These are phyloP conservation scores for Syzygium oleosum DNA, from an alignment of 345 rosid species.

Conservation along the genomic window DNA sequence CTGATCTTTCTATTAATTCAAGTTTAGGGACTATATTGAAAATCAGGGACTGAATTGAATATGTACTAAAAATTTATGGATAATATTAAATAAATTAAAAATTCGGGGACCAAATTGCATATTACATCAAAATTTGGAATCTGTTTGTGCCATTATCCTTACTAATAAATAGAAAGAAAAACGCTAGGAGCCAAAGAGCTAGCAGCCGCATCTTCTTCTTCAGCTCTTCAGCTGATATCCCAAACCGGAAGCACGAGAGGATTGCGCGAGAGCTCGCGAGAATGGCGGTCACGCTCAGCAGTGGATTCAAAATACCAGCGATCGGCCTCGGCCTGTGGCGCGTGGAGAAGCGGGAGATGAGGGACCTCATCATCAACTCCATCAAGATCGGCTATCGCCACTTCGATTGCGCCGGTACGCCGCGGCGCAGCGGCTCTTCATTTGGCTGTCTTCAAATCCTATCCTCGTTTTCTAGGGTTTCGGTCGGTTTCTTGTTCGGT, in stretches of 20 bases:
- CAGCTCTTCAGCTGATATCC: not conserved
- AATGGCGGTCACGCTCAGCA: slow-evolving; percentile 67
- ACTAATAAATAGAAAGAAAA: not conserved
- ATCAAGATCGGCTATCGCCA: slow-evolving; percentile 89
- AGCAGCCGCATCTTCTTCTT: not conserved
- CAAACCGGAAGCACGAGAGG: not conserved
- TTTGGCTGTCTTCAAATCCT: not conserved
- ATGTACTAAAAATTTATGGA: too few relatives aligned
- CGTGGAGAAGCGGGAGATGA: slow-evolving; percentile 51
- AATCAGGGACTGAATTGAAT: too few relatives aligned
- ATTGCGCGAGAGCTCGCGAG: not conserved
- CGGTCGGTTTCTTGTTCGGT: not conserved
- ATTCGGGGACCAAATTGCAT: too few relatives aligned
- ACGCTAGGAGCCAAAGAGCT: not conserved
- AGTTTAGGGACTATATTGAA: too few relatives aligned
- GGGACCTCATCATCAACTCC: slow-evolving; percentile 59
- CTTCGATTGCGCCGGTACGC: slow-evolving; percentile 81
- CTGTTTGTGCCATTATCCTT: too few relatives aligned
- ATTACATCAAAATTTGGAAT: too few relatives aligned
- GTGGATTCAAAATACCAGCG: slow-evolving; percentile 68
- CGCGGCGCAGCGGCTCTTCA: not conserved
- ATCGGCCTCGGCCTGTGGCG: slow-evolving; percentile 90
- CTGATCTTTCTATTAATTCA: too few relatives aligned
- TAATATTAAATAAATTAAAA: too few relatives aligned
- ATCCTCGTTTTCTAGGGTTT: not conserved